Conservation (phyloP, 2,329 filamentous ascomycete species). For the Ceratocystis albifundus region DNA sequence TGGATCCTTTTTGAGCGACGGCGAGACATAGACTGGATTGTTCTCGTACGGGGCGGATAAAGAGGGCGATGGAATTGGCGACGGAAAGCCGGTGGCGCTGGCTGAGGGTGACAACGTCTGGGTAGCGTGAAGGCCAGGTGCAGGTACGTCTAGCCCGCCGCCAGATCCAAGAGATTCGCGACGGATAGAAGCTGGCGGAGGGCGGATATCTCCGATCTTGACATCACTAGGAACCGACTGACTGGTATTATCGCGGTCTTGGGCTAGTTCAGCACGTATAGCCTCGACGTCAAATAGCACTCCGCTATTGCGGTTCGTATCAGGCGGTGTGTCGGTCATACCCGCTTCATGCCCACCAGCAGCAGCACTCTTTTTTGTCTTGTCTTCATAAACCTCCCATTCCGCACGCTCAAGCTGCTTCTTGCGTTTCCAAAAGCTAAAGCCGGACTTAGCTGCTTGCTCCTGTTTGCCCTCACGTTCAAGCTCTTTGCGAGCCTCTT, state of each 20-base stretch:
- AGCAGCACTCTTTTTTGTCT: slow-evolving; percentile 31
- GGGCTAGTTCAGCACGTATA: slow-evolving; percentile 73
- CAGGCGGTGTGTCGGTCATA: slow-evolving; percentile 35
- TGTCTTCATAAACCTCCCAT: slow-evolving; percentile 89
- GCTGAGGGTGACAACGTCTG: slow-evolving; percentile 18
- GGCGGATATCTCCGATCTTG: slow-evolving; percentile 15
- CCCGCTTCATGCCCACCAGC: slow-evolving; percentile 27
- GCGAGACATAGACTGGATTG: slow-evolving; percentile 10
- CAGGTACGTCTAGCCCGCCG: slow-evolving; percentile 4
- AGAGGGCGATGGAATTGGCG: slow-evolving; percentile 16
- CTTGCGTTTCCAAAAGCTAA: slow-evolving; percentile 71
- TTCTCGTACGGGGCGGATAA: slow-evolving; percentile 12
- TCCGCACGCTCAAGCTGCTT: slow-evolving; percentile 73
- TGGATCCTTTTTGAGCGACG: slow-evolving; percentile 12
- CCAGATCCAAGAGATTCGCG: slow-evolving; percentile 16
- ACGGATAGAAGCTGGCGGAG: slow-evolving; percentile 18
- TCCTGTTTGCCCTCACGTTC: slow-evolving; percentile 58
- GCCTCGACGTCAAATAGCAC: slow-evolving; percentile 94
- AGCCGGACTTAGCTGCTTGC: slow-evolving; percentile 43
- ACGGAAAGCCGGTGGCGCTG: neutral
- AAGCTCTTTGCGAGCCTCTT: slow-evolving; percentile 78
- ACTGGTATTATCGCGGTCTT: slow-evolving; percentile 56
- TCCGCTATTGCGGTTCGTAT: slow-evolving; percentile 37
- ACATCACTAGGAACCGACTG: neutral
- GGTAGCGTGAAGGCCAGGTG: neutral